phyloP scores from a whole-genome alignment of 75 land plant species.

The Azolla pinnata region DNA sequence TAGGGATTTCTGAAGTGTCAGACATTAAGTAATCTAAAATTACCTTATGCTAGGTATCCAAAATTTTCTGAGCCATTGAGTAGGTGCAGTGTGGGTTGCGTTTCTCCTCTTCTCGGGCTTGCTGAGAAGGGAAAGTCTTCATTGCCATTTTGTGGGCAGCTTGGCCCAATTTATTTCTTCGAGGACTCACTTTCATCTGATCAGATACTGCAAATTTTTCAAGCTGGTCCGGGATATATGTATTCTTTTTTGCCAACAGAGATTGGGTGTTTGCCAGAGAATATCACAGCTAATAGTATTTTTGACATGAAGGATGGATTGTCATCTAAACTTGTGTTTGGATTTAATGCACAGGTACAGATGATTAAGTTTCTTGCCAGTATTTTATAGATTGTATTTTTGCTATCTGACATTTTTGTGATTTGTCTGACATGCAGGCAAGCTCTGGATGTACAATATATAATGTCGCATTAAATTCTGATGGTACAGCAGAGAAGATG shows the following conservation, averaged over 20 bases:
- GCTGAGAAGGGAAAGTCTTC: constrained; percentile 24
- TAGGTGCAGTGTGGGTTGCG: constrained; percentile 57
- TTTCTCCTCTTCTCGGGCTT: constrained; percentile 16
- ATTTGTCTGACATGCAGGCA: constrained; percentile 36
- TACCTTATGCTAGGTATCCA: constrained; percentile 88
- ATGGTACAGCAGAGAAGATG: constrained; percentile 39
- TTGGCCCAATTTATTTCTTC: constrained; percentile 85
- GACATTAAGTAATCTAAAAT: too few species aligned
- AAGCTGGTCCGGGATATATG: constrained; percentile 87
- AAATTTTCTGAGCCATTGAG: constrained; percentile 63
- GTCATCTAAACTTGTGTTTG: constrained; percentile 81
- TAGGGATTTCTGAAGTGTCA: too few species aligned
- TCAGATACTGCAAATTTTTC: constrained; percentile 55
- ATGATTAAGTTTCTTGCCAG: not conserved
- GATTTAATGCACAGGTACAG: constrained; percentile 85
- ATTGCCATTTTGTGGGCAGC: constrained; percentile 71
- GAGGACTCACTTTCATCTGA: constrained; percentile 64
- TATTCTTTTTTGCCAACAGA: constrained; percentile 80
- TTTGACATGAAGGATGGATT: constrained; percentile 81
- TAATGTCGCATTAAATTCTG: constrained; percentile 55
- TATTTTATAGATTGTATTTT: not conserved
- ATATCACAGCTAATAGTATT: constrained; percentile 34
- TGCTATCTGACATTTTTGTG: not conserved
- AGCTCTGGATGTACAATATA: constrained; percentile 52
- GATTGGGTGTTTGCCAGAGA: constrained; percentile 29